phyloP scores from a whole-genome alignment of 495 filamentous ascomycete genomes.

The Hypoxylon cercidicola region DNA sequence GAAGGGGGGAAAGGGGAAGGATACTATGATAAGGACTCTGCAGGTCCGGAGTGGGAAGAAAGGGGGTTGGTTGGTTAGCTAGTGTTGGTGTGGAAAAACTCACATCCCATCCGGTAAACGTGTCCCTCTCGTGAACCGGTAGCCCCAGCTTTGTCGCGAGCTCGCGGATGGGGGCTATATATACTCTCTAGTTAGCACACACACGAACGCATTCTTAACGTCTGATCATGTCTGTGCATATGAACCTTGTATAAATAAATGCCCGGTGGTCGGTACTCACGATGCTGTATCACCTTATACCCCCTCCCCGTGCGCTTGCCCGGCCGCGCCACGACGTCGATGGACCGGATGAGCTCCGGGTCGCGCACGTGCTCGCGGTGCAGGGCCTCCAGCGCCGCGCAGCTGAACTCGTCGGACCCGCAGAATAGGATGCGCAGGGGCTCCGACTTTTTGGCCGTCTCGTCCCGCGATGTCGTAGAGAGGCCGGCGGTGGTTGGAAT shows the following conservation, averaged over 20 bases:
- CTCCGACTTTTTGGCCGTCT: slow-evolving; percentile 45
- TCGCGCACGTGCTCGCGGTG: slow-evolving; percentile 65
- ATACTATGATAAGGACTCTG: too few relatives aligned
- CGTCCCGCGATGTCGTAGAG: background rate
- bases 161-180: slow-evolving; percentile 76
- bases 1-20: background rate
- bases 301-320: slow-evolving; percentile 80
- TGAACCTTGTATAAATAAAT: slow-evolving; percentile 3
- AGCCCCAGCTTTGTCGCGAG: slow-evolving; percentile 71
- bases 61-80: background rate
- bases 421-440: slow-evolving; percentile 94
- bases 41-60: too few relatives aligned
- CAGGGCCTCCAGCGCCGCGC: slow-evolving; percentile 78
- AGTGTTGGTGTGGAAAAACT: slow-evolving; percentile 20
- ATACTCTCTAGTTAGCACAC: slow-evolving; percentile 12
- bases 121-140: slow-evolving; percentile 77
- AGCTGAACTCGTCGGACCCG: slow-evolving; percentile 93
- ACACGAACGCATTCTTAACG: slow-evolving; percentile 4
- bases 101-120: slow-evolving; percentile 85
- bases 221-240: slow-evolving; percentile 11
- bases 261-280: slow-evolving; percentile 52
- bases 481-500: too few relatives aligned
- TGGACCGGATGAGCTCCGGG: slow-evolving; percentile 72
- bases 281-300: slow-evolving; percentile 73
- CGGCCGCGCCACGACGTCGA: slow-evolving; percentile 87